Conservation (phyloP, 2,329 filamentous ascomycete species). For the Trichoderma hamatum region DNA sequence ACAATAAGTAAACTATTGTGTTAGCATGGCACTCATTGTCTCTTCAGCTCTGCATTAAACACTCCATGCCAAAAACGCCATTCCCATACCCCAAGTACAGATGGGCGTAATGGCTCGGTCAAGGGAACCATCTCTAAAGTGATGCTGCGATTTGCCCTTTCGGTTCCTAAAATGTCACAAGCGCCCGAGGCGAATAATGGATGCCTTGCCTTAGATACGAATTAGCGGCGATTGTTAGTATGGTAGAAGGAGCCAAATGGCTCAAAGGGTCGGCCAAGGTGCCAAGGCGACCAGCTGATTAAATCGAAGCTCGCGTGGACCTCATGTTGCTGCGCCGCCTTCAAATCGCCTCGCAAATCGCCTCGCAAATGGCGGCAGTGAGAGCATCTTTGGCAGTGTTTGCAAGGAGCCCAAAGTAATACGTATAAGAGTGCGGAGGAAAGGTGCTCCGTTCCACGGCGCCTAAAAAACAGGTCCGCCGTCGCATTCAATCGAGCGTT, state of each 20-base stretch:
- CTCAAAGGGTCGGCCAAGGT: background rate
- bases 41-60: no score
- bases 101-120: no score
- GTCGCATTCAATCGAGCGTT: background rate
- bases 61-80: no score
- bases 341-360: background rate
- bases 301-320: background rate
- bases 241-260: background rate
- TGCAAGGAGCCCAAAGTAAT: background rate
- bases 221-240: background rate
- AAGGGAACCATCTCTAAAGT: background rate
- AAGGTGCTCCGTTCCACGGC: constrained; percentile 16
- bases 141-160: background rate
- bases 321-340: background rate
- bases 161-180: background rate
- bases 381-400: background rate
- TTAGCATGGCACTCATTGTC: no score
- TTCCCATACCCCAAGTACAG: no score
- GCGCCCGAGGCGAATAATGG: background rate
- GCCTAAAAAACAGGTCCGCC: background rate
- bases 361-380: background rate
- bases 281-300: background rate
- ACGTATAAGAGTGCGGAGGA: background rate
- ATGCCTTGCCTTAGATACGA: no score
- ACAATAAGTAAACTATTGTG: background rate